Evolutionary conservation across 2,329 filamentous ascomycete species (phyloP), one percentile per base, ranked within the genome.

Genomic region (Periconia macrospinosa): DNA sequence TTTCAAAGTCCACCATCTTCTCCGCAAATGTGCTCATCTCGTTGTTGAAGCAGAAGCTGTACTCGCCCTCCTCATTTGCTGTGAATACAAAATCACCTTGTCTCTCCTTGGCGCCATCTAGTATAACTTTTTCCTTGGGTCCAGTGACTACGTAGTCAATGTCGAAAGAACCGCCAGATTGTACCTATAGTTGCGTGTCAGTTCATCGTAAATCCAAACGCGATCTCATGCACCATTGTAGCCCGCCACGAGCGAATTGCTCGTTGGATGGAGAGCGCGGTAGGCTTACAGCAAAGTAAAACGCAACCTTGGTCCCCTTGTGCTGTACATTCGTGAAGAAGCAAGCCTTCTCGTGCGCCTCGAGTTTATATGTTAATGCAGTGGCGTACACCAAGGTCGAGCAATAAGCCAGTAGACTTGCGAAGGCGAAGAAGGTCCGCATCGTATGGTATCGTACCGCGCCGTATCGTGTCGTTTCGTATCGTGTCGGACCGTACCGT

Each of bases 21-120:
- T 99, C 94, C 49, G 92, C 88, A 73, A 96, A 97, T 0, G 93
- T 97, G 71, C 90, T 96, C 90, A 99, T 96, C 72, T 94, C 89
- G 71, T 99, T 99, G 78, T 92, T 90, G 81, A 99, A 99, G 83
- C 94, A 99, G 80, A 99, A 97, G 50, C 87, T 86, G 79, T 97
- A 97, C 70, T 97, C 93, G 61, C 94, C 94, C 7, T 83, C 71
- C 49, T 91, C 86, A 68, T 91, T 91, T 44, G 92, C 94, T 0
- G 92, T 96, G 76, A 99, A 99, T 58, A 99, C 94, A 71, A 96
- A 97, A 77, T 99, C 94, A 50, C 93, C 94, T 78, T 97, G 93
- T 61, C 93, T 86, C 79, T 91, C 94, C 79, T 96, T 97, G 65
- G 87, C 82, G 57, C 92, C 94, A 56, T 92, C 86, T 67, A 97